Base-by-base conservation (phyloP, 2,329 filamentous ascomycete genomes). In the Sarocladiaceae sp. region DNA sequence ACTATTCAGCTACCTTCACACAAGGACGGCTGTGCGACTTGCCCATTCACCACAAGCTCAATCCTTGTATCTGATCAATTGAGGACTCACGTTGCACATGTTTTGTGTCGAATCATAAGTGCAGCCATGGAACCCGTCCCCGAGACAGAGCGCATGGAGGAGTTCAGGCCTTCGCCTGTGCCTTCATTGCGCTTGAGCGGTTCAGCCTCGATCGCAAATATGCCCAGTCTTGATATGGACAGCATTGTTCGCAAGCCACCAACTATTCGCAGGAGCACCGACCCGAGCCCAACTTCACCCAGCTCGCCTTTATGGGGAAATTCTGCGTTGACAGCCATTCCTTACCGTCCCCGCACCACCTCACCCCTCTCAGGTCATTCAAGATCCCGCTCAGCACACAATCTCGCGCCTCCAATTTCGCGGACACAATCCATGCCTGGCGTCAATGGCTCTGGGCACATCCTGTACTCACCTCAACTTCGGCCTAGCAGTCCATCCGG, bases 101-200 rank as follows among this genome's bases (percentile, higher is more conserved):
- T 25, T 6, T 15, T 37, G n/a, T 33, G 33, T 18, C 33, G 4
- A 23, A 11, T n/a, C 17, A 31, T 20, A 31, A 12, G 4, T 5
- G 31, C 20, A 29, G 47, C 47, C 3, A 86, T 86, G 83, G 83
- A 86, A 68, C 80, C 82, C 54, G 83, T 86, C 62, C 83, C 83
- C 58, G 83, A 86, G 71, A 83, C 82, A 48, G 80, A 86, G 72
- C 76, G 81, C 57, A 82, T 86, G 77, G 82, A 85, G 73, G 80
- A 81, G 65, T 86, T 86, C 63, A 78, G 75, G 56, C 69, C 80
- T 52, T 77, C 79, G 50, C 80, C 80, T 58, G 69, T 83, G 33
- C 78, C 80, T 35, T 74, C 71, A 26, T 66, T 83, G 40, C 76
- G 78, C 54, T 66, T 80, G 22, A 75, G 74, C 53, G 71, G 68